Conservation (phyloP, 2,329 filamentous ascomycete genomes). For the Orbilia javanica region DNA sequence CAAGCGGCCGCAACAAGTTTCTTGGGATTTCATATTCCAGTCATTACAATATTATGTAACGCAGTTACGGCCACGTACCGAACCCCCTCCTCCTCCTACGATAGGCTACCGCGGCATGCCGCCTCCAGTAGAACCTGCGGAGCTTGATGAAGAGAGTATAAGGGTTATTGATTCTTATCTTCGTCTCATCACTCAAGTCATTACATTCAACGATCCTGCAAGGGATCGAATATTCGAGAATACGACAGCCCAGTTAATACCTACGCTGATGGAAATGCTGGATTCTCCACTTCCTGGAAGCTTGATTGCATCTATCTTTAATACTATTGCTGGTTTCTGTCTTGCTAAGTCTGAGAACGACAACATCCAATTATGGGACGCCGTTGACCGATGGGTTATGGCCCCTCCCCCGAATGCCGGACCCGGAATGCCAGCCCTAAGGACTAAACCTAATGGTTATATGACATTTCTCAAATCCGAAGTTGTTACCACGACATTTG, state of each 20-base stretch:
- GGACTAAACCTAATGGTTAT: constrained; percentile 52
- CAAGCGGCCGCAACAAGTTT: constrained; percentile 84
- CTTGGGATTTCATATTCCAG: constrained; percentile 91
- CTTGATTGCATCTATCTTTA: constrained; percentile 72
- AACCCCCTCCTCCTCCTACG: constrained; percentile 60
- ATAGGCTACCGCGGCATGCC: constrained; percentile 64
- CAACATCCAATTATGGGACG: constrained; percentile 81
- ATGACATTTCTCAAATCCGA: constrained; percentile 74
- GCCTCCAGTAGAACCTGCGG: constrained; percentile 67
- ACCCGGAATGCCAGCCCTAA: constrained; percentile 40
- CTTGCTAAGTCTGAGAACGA: constrained; percentile 77
- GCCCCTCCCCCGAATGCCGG: constrained; percentile 55
- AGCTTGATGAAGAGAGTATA: constrained; percentile 89
- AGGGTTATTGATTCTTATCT: constrained; percentile 97
- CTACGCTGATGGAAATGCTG: constrained; percentile 82
- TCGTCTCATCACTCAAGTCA: constrained; percentile 85
- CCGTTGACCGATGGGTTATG: constrained; percentile 78
- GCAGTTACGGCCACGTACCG: constrained; percentile 60
- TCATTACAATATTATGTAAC: constrained; percentile 74
- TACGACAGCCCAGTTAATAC: constrained; percentile 76
- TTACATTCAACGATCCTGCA: constrained; percentile 78
- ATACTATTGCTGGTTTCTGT: constrained; percentile 80
- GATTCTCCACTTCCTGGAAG: constrained; percentile 70
- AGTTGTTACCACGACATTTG: constrained; percentile 81
- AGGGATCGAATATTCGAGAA: constrained; percentile 79